Percentiles rank a stretch among this genome's conserved stretches.
Evolutionary conservation across 768 basidiomycete genomes (phyloP).

Genomic region (Amanita fuliginea): DNA sequence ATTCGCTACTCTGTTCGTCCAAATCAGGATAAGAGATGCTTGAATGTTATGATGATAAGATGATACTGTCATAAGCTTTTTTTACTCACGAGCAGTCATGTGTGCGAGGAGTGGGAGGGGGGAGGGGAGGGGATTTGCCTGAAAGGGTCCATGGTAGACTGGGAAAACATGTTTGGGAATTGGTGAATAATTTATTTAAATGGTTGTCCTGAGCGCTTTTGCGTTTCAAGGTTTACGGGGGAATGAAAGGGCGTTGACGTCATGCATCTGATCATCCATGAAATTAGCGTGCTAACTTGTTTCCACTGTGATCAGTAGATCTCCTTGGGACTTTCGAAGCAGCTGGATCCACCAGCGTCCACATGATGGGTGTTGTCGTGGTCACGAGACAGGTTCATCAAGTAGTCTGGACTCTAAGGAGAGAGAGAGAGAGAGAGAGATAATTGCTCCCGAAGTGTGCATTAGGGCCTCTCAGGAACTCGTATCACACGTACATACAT

Average conservation of each 20-base stretch:
- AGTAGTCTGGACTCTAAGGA: no score
- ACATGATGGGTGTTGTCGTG: background rate
- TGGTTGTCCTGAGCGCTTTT: background rate
- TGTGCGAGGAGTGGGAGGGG: background rate
- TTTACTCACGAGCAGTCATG: background rate
- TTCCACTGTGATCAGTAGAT: background rate
- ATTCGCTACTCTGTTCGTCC: constrained; percentile 89
- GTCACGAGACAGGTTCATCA: background rate
- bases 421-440: no score
- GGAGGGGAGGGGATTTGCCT: background rate
- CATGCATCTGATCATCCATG: background rate
- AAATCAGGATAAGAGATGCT: constrained; percentile 35
- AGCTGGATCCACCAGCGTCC: background rate
- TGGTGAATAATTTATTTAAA: background rate
- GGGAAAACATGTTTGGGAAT: background rate
- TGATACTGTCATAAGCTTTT: background rate
- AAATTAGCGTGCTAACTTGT: background rate
- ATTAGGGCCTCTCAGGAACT: no score
- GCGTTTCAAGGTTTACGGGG: background rate
- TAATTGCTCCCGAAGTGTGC: no score
- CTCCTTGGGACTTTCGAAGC: background rate
- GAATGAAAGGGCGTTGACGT: background rate
- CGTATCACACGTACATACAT: background rate
- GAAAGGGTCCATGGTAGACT: background rate
- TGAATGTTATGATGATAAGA: background rate